These are phyloP conservation scores for Candida peoriensis DNA, from an alignment of 805 yeast species.

Conservation along the genomic window DNA sequence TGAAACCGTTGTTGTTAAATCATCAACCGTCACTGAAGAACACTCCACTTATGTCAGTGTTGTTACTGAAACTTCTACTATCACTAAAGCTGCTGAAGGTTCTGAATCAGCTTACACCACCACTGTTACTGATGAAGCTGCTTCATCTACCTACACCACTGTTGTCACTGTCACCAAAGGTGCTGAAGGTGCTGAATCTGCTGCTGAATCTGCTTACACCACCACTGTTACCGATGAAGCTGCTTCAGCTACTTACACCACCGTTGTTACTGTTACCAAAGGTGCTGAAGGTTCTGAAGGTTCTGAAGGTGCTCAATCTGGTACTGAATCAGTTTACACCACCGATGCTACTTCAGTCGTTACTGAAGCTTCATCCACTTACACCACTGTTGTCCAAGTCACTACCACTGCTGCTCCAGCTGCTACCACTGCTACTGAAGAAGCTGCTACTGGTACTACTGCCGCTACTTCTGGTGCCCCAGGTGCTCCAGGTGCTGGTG, in stretches of 20 bases:
- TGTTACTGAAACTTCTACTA: conserved; percentile 23
- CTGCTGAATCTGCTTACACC: not conserved
- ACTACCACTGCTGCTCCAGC: conserved; percentile 1
- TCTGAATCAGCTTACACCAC: conserved; percentile 6
- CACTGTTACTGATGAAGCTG: conserved; percentile 7
- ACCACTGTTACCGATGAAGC: not conserved
- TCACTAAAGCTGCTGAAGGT: conserved; percentile 7
- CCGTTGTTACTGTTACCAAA: conserved; percentile 4
- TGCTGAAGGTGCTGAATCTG: conserved; percentile 1
- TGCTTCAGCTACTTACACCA: conserved; percentile 4
- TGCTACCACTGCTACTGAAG: conserved; percentile 2
- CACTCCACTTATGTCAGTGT: conserved; percentile 8
- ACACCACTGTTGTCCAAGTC: conserved; percentile 7
- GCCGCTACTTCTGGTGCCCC: conserved; percentile 3
- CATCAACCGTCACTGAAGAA: conserved; percentile 4
- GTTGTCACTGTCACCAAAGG: not conserved
- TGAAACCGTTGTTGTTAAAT: conserved; percentile 3
- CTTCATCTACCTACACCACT: conserved; percentile 1
- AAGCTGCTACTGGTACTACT: not conserved
- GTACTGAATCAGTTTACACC: not conserved
- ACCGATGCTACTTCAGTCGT: conserved; percentile 5
- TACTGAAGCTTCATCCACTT: conserved; percentile 6
- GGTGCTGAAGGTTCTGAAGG: conserved; percentile 3
- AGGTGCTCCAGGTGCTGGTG: conserved; percentile 3
- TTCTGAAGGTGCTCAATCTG: conserved; percentile 1